Evolutionary conservation across 257 asterid genomes (phyloP).

Genomic region (Ilex aquifolium): DNA sequence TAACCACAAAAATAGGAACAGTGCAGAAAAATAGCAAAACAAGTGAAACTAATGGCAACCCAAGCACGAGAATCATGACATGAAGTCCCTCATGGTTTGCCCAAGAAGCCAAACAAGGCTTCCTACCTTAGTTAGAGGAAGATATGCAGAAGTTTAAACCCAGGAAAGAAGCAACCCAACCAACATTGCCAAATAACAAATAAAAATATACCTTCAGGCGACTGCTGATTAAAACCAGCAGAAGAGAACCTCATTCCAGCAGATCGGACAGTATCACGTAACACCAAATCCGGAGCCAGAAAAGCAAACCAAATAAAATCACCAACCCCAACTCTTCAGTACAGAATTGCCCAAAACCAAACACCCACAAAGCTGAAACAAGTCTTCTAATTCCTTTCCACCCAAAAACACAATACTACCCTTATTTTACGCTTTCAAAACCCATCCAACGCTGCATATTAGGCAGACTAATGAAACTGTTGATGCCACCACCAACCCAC

Average conservation of each 20-base stretch:
- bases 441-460: conserved; percentile 19
- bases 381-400: conserved; percentile 18
- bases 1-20: too few relatives aligned
- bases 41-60: too few relatives aligned
- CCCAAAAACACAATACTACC: conserved; percentile 26
- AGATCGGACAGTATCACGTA: conserved; percentile 15
- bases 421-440: conserved; percentile 13
- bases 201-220: conserved; percentile 52
- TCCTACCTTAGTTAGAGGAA: not conserved
- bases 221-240: conserved; percentile 41
- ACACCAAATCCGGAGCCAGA: conserved; percentile 14
- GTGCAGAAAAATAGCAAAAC: too few relatives aligned
- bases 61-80: too few relatives aligned
- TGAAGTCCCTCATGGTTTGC: too few relatives aligned
- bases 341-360: conserved; percentile 10
- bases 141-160: not conserved
- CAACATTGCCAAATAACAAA: conserved; percentile 4
- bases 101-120: too few relatives aligned
- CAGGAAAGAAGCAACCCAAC: not conserved
- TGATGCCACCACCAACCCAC: conserved; percentile 10
- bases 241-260: conserved; percentile 53
- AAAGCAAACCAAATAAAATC: not conserved
- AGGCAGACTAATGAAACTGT: not conserved
- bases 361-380: conserved; percentile 6
- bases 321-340: conserved; percentile 12